A percentile compares a stretch with the other conserved stretches of the same genome.
Evolutionary conservation across 495 filamentous ascomycete genomes (phyloP).

Genomic region (Immersiella caudata): DNA sequence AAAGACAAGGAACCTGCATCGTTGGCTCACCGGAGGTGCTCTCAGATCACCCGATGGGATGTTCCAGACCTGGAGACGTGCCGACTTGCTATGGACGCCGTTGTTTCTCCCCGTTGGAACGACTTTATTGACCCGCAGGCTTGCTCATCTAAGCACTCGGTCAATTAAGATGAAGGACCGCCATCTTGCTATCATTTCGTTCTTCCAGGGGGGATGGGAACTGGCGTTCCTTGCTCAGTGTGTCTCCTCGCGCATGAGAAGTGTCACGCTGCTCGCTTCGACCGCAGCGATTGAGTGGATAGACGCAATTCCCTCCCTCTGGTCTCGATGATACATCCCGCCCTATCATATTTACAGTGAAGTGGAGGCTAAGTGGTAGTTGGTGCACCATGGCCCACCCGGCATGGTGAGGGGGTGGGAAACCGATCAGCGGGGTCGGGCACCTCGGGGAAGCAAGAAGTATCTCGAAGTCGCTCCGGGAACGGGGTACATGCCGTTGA

Average conservation of each 20-base stretch:
- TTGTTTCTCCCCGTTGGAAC: neutral
- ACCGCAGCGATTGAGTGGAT: neutral
- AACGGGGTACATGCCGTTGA: neutral
- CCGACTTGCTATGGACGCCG: neutral
- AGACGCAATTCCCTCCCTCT: neutral
- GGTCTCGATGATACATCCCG: neutral
- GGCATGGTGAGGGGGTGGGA: conserved; percentile 1
- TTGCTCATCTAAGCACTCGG: neutral
- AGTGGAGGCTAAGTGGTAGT: neutral
- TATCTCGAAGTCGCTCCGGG: neutral
- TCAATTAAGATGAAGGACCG: neutral
- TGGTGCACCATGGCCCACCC: neutral
- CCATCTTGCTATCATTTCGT: neutral
- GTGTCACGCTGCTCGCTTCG: neutral
- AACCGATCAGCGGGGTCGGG: conserved; percentile 3
- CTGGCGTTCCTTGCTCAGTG: neutral
- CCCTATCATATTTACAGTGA: neutral
- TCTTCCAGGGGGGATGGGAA: neutral
- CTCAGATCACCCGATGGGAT: neutral
- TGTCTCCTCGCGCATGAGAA: neutral
- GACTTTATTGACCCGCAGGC: neutral
- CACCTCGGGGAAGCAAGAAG: neutral
- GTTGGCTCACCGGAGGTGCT: neutral
- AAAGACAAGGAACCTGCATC: neutral
- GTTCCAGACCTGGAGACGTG: neutral